Conservation (phyloP, 1,284 basidiomycete species). For the Ustilago crameri region DNA sequence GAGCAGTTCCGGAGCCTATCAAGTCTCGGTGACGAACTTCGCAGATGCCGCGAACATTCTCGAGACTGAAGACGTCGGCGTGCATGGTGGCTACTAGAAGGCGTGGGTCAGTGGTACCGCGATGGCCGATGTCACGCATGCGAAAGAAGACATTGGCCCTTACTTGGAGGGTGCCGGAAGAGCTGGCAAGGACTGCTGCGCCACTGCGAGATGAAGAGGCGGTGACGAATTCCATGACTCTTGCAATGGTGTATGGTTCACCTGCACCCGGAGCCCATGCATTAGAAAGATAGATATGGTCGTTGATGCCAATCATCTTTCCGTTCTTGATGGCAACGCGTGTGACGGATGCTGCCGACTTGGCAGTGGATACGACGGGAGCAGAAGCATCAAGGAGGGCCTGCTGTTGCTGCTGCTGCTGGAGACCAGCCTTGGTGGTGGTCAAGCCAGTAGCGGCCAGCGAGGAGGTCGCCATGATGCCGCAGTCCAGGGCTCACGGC, state of each 20-base stretch:
- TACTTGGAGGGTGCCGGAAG: conserved; percentile 71
- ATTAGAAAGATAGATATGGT: conserved; percentile 94
- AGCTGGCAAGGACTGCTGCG: conserved; percentile 75
- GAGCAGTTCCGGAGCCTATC: conserved; percentile 72
- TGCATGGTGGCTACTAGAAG: conserved; percentile 92
- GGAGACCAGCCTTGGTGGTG: conserved; percentile 37
- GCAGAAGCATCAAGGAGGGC: conserved; percentile 38
- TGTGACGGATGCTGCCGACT: conserved; percentile 47
- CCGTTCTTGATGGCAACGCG: conserved; percentile 54
- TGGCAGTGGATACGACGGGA: conserved; percentile 30
- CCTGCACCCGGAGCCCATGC: conserved; percentile 90
- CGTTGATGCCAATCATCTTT: conserved; percentile 69
- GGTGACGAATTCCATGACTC: conserved; percentile 94
- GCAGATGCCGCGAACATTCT: conserved; percentile 88
- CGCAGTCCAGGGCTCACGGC: background rate
- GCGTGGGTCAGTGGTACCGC: conserved; percentile 84
- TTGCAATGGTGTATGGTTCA: conserved; percentile 85
- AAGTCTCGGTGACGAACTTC: conserved; percentile 92
- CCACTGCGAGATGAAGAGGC: conserved; percentile 76
- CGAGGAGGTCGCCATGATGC: conserved; percentile 38
- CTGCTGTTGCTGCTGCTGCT: conserved; percentile 50
- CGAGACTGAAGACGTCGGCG: conserved; percentile 91
- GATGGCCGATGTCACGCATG: conserved; percentile 85
- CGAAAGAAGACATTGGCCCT: conserved; percentile 93
- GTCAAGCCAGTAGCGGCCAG: conserved; percentile 49